Evolutionary conservation across 768 basidiomycete species (phyloP), one percentile per base, ranked within the genome.

Genomic region (Collybiopsis luxurians): DNA sequence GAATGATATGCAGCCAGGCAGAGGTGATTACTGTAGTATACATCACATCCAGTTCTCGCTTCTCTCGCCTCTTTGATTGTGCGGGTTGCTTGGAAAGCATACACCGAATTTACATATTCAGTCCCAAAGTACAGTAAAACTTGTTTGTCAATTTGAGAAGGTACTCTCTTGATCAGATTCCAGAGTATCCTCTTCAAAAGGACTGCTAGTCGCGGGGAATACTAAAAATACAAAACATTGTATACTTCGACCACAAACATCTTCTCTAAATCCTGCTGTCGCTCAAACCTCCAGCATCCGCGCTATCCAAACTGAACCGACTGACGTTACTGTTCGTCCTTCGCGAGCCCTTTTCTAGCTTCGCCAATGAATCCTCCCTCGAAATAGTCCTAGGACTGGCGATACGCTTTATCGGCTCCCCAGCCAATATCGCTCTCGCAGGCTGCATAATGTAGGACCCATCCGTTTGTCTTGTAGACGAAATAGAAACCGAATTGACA

Each of bases 231-330:
- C 50, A 51, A 30, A 31, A 17, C 19, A 17, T 46, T 26, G n/a
- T n/a, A n/a, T n/a, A n/a, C n/a, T 34, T 30, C 12, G 6, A 48
- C n/a, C 40, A 4, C 10, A 48, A 28, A 17, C 9, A 19, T 28
- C 4, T 48, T 27, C 12, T 10, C 19, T 31, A 21, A 34, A 13
- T 36, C 15, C 6, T 13, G 34, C n/a, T 23, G 9, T 17, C n/a
- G 10, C 12, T 23, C 15, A 24, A 51, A 17, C 50, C 34, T 27
- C 50, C 50, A n/a, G 31, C 36, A 6, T 36, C 50, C 31, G 26
- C 31, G 23, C 50, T 51, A 51, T 51, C 36, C 50, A 51, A 24
- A n/a, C 50, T 51, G 36, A 51, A 51, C 12, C 50, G 50, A 51
- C 50, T 51, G 12, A 31, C 50, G 38, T 38, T 31, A 26, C 50